Evolutionary conservation across 176 grass and related monocot genomes (phyloP), one percentile per base, ranked within the genome.

Genomic region (Hyparrhenia diplandra): DNA sequence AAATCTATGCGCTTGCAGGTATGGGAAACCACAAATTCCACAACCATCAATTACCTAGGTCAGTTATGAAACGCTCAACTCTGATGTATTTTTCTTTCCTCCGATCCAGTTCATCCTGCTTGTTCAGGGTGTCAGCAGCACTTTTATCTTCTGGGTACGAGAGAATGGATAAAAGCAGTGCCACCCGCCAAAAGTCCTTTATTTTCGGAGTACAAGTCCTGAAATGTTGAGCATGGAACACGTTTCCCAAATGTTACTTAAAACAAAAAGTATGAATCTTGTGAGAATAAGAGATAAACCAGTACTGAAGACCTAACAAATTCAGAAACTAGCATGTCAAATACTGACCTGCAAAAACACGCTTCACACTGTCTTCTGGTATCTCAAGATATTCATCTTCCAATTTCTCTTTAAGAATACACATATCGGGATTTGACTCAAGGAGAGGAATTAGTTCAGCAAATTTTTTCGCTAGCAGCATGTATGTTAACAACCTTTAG

Each of bases 161-260:
- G 35, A 95, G 85, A 70, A 77, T 73, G 41, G 88, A 93, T 57
- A 83, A 49, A 69, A 98, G 63, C 74, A 98, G 69, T 24, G 90
- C 88, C 74, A 91, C 88, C 8, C 84, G 90, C 95, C 95, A 98
- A 87, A 89, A 91, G 9, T 87, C 88, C 71, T 98, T 95, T 80
- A 93, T 93, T 88, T 98, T 57, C 95, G 92, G 59, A 98, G 90
- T 68, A 95, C 32, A 32, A 98, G 87, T 52, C 95, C 95, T 98
- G 84, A 69, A 77, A 88, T 73, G 24, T 42, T 81, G 2, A 58
- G 4, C 39, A 4, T 9, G 9, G 72, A 58, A 82, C 43, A 59
- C 35, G n/a, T 23, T 85, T 57, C 39, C 31, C 39, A 47, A 71
- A 27, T 75, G 62, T 49, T 49, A 49, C 16, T 34, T 45, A 42